Evolutionary conservation across 345 rosid species (phyloP), one percentile per base, ranked within the genome.

Genomic region (Pistacia integerrima): DNA sequence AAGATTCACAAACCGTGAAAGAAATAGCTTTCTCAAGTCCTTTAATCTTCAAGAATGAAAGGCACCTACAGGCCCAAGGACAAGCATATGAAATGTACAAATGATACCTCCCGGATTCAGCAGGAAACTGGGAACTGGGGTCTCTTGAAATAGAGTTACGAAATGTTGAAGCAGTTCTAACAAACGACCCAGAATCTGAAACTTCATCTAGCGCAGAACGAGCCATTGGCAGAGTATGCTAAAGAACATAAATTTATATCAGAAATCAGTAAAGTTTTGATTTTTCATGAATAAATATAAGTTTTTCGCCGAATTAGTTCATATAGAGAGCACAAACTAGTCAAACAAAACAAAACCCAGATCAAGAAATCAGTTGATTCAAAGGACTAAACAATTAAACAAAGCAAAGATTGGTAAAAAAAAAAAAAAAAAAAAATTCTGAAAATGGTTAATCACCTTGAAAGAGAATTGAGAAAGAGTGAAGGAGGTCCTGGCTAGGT

Each of bases 1-100:
- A 17, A n/a, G 41, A 63, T 70, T 63, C 71, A 89, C 89, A 76
- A 48, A 91, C 98, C 85, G 96, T 88, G 84, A 91, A 91, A 81
- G 85, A 70, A 79, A 95, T 93, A 77, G 88, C 91, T 62, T 87
- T 83, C 36, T 89, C 92, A 60, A 95, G 98, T 64, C 98, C 98
- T 82, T 93, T 95, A 78, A 93, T 76, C 88, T 89, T 91, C 80
- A 94, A 80, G 85, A 81, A 93, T 18, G 98, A 87, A 72, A 94
- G 89, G 72, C 97, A 92, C 77, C 98, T 86, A 33, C 91, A 91
- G 59, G 97, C 98, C 98, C 98, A 92, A 11, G 98, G 98, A 77
- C 98, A 94, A 73, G 98, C 98, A 86, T 94, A 92, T 3, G 97
- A 94, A 75, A 95, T 78, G 63, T 95, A 95, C 51, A 95, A 89